Base-by-base conservation (phyloP, 2,329 filamentous ascomycete species). In the Ophiosphaerella narmari region DNA sequence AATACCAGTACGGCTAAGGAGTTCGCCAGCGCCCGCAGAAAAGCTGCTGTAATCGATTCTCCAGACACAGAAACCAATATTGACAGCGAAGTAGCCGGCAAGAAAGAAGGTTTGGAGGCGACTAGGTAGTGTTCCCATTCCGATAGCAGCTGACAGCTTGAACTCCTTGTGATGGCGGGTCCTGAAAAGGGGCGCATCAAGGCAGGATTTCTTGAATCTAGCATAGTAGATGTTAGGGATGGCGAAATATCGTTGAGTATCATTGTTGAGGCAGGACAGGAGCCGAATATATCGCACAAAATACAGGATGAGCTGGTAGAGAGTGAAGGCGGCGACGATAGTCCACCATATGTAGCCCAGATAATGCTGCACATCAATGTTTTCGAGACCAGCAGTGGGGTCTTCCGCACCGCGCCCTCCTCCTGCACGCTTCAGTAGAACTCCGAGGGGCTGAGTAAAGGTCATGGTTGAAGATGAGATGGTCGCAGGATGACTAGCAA, bases 161-260 rank as follows among this genome's bases (percentile, higher is more conserved):
- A 80, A 79, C 54, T 80, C 78, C 46, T 77, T 75, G 66, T 80
- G 79, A 63, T 81, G 78, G 50, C 78, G 71, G 43, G 71, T 75
- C 24, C 71, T 68, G 65, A 78, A 74, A 11, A 81, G 73, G 16
- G 78, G 78, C 12, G 78, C 77, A 54, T 77, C 72, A 32, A 80
- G 66, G 43, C 75, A 70, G 54, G 78, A 68, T 41, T 74, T 74
- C 70, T 79, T 80, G 66, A 79, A 71, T 43, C 59, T 66, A 40
- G 76, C 74, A 50, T 72, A 77, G 29, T 60, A 63, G 42, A 65
- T 61, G 54, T 89, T 87, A 5, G 88, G 81, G 21, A 78, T 76
- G 39, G 86, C 82, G 68, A 92, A 96, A 77, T 91, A 96, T 53
- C 83, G 80, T 72, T 96, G 91, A 1, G 81, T 87, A 57, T 90